These are phyloP conservation scores for Polygonum maritimum DNA, from an alignment of 148 eudicot genomes.

Conservation along the genomic window DNA sequence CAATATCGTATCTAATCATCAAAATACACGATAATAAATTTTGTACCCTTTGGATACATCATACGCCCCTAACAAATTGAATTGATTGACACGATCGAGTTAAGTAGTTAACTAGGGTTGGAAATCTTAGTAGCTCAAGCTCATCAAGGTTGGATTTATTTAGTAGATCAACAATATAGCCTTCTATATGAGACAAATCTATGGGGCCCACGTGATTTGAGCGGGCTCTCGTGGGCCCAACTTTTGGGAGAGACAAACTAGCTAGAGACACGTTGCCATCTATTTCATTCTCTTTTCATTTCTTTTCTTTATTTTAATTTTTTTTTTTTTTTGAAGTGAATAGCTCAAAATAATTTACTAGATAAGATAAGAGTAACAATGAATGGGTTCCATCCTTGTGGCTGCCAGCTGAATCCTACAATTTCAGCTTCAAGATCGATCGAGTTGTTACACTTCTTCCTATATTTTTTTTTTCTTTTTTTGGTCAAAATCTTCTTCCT, in stretches of 20 bases:
- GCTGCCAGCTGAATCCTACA: not conserved
- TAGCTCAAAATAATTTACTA: not conserved
- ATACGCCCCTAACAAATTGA: too few species aligned
- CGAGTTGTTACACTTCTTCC: too few species aligned
- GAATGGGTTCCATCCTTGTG: not conserved
- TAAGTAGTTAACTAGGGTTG: too few species aligned
- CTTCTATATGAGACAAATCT: not conserved
- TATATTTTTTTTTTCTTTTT: too few species aligned
- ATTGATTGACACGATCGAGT: too few species aligned
- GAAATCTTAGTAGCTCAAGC: not conserved
- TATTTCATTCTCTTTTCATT: not conserved
- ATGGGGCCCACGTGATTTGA: conserved; percentile 1
- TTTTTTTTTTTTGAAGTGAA: not conserved
- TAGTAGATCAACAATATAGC: not conserved
- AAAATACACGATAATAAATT: too few species aligned
- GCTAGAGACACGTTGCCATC: not conserved
- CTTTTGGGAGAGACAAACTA: not conserved
- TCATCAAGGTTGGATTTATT: not conserved
- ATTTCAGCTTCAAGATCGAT: not conserved
- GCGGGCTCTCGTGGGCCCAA: not conserved
- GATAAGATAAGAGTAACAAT: not conserved
- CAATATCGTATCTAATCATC: too few species aligned
- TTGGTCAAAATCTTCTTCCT: too few species aligned
- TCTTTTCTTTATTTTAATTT: too few species aligned
- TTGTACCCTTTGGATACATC: too few species aligned